Evolutionary conservation across 306 rosid genomes (phyloP).

Genomic region (Cicer chorassanicum): DNA sequence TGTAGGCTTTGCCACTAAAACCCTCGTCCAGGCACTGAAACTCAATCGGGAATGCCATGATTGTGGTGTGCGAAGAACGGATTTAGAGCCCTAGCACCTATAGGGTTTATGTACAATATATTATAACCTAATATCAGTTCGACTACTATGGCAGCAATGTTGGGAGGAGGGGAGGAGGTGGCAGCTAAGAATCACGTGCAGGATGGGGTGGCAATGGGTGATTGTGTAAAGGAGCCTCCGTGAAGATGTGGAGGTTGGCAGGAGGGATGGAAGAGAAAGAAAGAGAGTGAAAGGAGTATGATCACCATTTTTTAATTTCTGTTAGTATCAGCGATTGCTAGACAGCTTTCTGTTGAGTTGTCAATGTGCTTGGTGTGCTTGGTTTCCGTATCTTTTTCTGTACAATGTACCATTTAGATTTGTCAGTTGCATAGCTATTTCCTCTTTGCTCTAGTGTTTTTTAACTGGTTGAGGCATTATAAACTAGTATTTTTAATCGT

Average conservation of each 20-base stretch:
- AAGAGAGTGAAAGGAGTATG: neutral
- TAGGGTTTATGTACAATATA: slow-evolving; percentile 28
- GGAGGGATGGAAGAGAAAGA: neutral
- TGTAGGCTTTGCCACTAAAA: slow-evolving; percentile 91
- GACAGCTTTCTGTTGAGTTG: slow-evolving; percentile 28
- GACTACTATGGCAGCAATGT: neutral
- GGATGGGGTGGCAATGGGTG: neutral
- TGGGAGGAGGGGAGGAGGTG: neutral
- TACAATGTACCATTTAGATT: slow-evolving; percentile 34
- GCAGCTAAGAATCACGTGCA: neutral
- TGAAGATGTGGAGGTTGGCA: neutral
- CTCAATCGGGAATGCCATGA: slow-evolving; percentile 82
- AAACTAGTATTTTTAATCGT: slow-evolving; percentile 35
- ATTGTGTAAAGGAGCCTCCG: neutral
- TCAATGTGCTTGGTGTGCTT: neutral
- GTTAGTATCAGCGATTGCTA: neutral
- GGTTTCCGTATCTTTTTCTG: neutral
- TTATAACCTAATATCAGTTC: neutral
- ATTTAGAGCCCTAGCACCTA: slow-evolving; percentile 32
- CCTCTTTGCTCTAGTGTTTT: slow-evolving; percentile 29
- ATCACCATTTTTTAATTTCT: neutral
- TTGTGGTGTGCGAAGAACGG: neutral
- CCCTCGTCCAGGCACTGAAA: slow-evolving; percentile 88
- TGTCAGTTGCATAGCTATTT: slow-evolving; percentile 31
- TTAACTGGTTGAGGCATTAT: slow-evolving; percentile 19